Base-by-base conservation (phyloP, 805 yeast species). In the Lachancea sp. region DNA sequence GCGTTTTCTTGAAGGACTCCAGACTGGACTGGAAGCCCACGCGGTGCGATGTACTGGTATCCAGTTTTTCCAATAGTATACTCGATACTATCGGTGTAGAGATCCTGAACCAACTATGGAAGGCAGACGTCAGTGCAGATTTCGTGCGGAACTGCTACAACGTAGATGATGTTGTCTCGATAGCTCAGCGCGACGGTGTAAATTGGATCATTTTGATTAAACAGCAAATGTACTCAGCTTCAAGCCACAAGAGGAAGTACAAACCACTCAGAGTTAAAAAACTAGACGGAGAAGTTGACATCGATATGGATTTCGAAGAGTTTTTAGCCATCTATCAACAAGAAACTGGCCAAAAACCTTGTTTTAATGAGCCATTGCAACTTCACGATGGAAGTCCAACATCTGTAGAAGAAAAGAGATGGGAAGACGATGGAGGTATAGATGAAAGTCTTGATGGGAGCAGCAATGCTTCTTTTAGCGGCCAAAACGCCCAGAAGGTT, bases 1-100 rank as follows among this genome's bases (percentile, higher is more conserved):
- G 58, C 43, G 50, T 49, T 30, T 56, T 56, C 40, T 29, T 63
- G 44, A 64, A 63, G 45, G 69, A 65, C 13, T 43, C 58, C 4
- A 58, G 60, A 2, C 51, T 64, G 26, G 71, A 70, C 28, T 76
- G 79, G 83, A 66, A 59, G 39, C 71, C 77, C 4, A 68, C 71
- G 24, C 70, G 95, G 49, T 88, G 96, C 60, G 90, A 87, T 52
- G 94, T 89, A 1, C 60, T 92, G 21, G 77, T 92, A 5, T 74
- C 92, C 0, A 74, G 90, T 48, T 72, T 82, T 45, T 75, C 81
- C 16, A 73, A 72, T 24, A 62, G 75, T 1, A 63, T 74, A 15
- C 60, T 86, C 45, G 70, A 70, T 17, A 75, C 79, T 1, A 65
- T 74, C 36, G 90, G 89, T 1, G 73, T 79, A 23, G 82, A 77